Base-by-base conservation (phyloP, 371 early-diverging fungal species). In the Apophysomyces sp. region DNA sequence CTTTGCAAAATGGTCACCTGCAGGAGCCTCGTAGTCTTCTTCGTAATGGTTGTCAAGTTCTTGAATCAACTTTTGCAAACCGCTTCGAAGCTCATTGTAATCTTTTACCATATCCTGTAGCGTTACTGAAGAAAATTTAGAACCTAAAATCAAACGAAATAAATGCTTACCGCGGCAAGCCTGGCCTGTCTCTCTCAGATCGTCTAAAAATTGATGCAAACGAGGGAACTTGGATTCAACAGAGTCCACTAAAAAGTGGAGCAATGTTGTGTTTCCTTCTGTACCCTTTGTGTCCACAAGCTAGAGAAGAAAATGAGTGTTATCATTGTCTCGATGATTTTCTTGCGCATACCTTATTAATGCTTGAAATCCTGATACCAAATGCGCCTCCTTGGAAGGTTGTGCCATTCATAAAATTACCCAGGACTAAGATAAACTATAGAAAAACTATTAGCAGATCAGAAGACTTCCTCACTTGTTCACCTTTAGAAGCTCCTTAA, bases 331-430 rank as follows among this genome's bases (percentile, higher is more conserved):
- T 21, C 26, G 26, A 29, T 15, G 9, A n/a, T 13, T 31, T 6
- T 8, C 44, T 31, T 44, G 12, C 16, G 30, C 49, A 60, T 76
- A 90, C 90, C 84, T 90, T 91, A 62, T 92, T 93, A 52, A 97
- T 85, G 75, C 92, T 94, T 6, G 84, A 82, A 62, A 96, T 92
- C 60, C 88, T 86, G 70, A 96, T 94, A 16, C 96, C 97, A 77
- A 90, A 94, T 9, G 94, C 94, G 13, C 92, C 91, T 31, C 97
- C 96, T 61, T 92, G 90, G 76, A 93, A 90, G 1, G 90, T 86
- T 0, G 87, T 84, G 2, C 92, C 92, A 64, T 97, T 97, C 92
- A 97, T 93, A 65, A 85, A 95, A 69, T 97, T 97, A 55, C 97
- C 95, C 18, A 96, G 71, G 4, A 91, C 85, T 51, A 97, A 76